phyloP scores from a whole-genome alignment of 225 moss, liverwort and hornwort species.

The Antitrichia curtipendula region DNA sequence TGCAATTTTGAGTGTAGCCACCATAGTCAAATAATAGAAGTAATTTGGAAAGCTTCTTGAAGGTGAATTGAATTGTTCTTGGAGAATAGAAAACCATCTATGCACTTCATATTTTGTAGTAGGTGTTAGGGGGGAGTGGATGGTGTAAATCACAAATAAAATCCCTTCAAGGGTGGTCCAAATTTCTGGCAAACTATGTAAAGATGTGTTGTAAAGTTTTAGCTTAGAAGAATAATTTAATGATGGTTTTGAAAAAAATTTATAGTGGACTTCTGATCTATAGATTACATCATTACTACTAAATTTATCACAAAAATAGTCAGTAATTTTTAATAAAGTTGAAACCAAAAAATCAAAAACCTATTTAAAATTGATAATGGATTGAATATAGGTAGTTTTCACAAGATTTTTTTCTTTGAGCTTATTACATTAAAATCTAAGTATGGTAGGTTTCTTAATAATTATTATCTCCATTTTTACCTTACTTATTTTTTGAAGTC shows the following conservation, averaged over 20 bases:
- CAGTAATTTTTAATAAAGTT: neutral
- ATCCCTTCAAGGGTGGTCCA: too few relatives aligned
- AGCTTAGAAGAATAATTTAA: neutral
- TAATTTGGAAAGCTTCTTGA: too few relatives aligned
- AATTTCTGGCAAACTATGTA: too few relatives aligned
- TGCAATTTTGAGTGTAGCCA: too few relatives aligned
- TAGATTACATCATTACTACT: neutral
- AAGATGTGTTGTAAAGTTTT: too few relatives aligned
- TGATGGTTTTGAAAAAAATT: neutral
- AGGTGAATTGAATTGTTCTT: too few relatives aligned
- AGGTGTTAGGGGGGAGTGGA: too few relatives aligned
- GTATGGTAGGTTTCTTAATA: neutral
- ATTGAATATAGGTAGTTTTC: neutral
- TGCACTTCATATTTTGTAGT: too few relatives aligned
- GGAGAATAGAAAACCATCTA: too few relatives aligned
- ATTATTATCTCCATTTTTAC: neutral
- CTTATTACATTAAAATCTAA: accelerated
- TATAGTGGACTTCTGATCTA: neutral
- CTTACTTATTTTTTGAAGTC: neutral
- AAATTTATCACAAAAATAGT: neutral
- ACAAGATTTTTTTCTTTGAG: neutral
- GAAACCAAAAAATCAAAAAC: neutral
- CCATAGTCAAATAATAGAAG: too few relatives aligned
- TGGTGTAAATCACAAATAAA: too few relatives aligned
- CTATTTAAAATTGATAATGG: accelerated